Conservation (phyloP, 768 basidiomycete genomes). For the Lactarius trivialis region DNA sequence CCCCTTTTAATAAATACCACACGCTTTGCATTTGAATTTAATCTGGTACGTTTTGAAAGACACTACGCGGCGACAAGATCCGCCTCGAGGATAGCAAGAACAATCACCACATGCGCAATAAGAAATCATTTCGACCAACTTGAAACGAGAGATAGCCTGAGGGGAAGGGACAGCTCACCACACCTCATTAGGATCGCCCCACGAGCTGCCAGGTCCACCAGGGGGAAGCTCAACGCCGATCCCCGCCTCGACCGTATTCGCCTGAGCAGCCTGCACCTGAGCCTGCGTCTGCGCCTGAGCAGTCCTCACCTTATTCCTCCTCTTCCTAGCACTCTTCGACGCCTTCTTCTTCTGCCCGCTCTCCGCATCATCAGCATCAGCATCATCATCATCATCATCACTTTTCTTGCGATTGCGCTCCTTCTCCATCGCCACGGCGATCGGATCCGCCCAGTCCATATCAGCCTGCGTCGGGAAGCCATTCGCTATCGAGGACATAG, state of each 20-base stretch:
- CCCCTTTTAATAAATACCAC: too few species aligned
- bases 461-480: background rate
- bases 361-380: background rate
- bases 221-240: background rate
- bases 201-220: background rate
- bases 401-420: background rate
- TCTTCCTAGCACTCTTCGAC: background rate
- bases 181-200: background rate
- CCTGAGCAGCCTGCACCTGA: background rate
- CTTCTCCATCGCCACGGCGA: background rate
- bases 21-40: too few species aligned
- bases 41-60: too few species aligned
- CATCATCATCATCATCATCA: too few species aligned
- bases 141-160: too few species aligned
- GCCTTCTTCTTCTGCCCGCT: background rate
- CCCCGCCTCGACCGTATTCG: background rate
- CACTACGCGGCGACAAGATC: too few species aligned
- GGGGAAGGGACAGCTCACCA: background rate
- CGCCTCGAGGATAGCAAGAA: too few species aligned
- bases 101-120: too few species aligned
- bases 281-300: background rate
- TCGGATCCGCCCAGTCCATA: background rate
- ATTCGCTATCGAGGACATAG: background rate
- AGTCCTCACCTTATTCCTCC: background rate
- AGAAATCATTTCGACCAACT: too few species aligned